These are phyloP conservation scores for Cucumis melo DNA, from an alignment of 306 rosid genomes.

Conservation along the genomic window DNA sequence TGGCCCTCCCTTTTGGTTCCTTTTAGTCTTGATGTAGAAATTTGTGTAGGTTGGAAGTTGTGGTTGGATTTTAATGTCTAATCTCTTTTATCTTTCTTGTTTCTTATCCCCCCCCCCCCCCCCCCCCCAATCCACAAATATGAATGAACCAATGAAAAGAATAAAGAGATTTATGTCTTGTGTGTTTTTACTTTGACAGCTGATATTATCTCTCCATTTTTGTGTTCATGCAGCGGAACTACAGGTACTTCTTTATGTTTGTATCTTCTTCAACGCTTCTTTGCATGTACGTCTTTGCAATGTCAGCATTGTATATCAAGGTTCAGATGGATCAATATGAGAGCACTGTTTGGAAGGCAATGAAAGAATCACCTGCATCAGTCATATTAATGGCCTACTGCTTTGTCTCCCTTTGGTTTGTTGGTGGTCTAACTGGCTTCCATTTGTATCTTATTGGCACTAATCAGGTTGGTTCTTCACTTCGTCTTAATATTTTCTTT, in stretches of 20 bases:
- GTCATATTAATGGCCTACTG: slow-evolving; percentile 72
- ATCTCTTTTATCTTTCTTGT: background rate
- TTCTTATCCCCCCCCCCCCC: background rate
- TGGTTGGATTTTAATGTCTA: background rate
- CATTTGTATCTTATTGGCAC: slow-evolving; percentile 80
- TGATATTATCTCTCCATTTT: slow-evolving; percentile 54
- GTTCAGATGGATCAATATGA: slow-evolving; percentile 48
- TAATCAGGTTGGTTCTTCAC: slow-evolving; percentile 55
- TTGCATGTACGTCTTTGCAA: slow-evolving; percentile 70
- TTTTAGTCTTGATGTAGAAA: background rate
- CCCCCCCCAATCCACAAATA: background rate
- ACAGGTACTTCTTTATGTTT: slow-evolving; percentile 97
- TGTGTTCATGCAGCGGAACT: slow-evolving; percentile 95
- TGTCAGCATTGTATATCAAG: slow-evolving; percentile 75
- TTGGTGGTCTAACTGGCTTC: slow-evolving; percentile 90
- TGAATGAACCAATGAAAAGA: background rate
- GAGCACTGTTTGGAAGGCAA: slow-evolving; percentile 74
- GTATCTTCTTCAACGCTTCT: slow-evolving; percentile 90
- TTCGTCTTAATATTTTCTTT: background rate
- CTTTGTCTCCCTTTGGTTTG: slow-evolving; percentile 82
- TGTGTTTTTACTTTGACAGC: slow-evolving; percentile 41
- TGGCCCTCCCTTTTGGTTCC: background rate
- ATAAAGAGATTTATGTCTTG: background rate
- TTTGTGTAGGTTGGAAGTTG: background rate
- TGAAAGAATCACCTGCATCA: slow-evolving; percentile 81